phyloP scores from a whole-genome alignment of 805 yeast species.

The Zygosaccharomyces bailii region DNA sequence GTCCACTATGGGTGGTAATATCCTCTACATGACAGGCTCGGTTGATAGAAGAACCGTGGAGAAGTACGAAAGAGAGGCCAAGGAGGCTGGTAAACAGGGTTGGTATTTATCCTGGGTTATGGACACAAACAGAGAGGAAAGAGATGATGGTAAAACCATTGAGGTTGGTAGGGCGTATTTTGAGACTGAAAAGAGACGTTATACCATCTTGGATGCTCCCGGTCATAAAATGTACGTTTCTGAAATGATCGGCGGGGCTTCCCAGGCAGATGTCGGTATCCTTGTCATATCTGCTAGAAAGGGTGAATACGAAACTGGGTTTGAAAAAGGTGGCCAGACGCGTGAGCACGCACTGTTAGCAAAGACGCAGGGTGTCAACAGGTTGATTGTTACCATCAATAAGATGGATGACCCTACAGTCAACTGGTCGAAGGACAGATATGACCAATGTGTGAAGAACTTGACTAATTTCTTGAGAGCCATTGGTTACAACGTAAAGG shows the following conservation, averaged over 20 bases:
- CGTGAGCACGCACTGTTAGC: constrained; percentile 97
- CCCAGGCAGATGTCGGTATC: constrained; percentile 98
- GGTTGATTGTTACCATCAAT: constrained; percentile 87
- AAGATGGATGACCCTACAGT: constrained; percentile 99
- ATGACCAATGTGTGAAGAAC: constrained; percentile 89
- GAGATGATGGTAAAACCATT: constrained; percentile 98
- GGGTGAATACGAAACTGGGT: constrained; percentile 99
- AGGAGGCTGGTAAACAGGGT: constrained; percentile 99
- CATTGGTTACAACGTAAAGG: constrained; percentile 81
- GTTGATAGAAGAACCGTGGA: constrained; percentile 98
- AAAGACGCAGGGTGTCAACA: constrained; percentile 97
- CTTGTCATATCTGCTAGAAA: constrained; percentile 96
- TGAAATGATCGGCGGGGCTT: constrained; percentile 99
- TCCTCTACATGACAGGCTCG: constrained; percentile 88
- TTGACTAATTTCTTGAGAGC: constrained; percentile 74
- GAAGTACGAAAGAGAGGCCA: constrained; percentile 96
- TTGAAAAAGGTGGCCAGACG: constrained; percentile 98
- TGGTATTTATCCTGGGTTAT: constrained; percentile 99
- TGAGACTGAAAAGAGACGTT: constrained; percentile 96
- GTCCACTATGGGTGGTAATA: constrained; percentile 98
- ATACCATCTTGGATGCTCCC: constrained; percentile 97
- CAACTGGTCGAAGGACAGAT: constrained; percentile 91
- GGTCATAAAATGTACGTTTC: constrained; percentile 99
- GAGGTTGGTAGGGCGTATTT: constrained; percentile 98
- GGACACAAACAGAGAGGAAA: constrained; percentile 99